These are phyloP conservation scores for Pseudophaeomoniella oleicola DNA, from an alignment of 2,329 filamentous ascomycete genomes.

Conservation along the genomic window DNA sequence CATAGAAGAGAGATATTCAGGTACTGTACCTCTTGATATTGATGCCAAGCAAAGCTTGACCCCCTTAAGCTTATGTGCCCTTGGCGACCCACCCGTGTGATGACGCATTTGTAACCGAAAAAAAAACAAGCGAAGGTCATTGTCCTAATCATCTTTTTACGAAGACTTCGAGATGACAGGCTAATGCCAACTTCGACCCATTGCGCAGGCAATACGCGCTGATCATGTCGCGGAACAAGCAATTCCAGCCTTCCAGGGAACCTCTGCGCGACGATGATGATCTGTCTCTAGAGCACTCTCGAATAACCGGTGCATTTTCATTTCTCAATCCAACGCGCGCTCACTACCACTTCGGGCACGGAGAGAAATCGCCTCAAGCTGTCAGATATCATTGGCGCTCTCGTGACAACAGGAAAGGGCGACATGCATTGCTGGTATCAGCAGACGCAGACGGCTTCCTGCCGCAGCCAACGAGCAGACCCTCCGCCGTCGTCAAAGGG, in stretches of 20 bases:
- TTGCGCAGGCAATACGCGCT: too few species aligned
- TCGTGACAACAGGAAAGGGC: constrained; percentile 33
- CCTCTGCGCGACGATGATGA: constrained; percentile 6
- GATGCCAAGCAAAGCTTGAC: too few species aligned
- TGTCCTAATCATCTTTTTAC: too few species aligned
- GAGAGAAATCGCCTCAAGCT: constrained; percentile 11
- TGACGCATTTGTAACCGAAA: too few species aligned
- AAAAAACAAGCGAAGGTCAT: too few species aligned
- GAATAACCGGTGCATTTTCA: constrained; percentile 23
- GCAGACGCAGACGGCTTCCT: constrained; percentile 11
- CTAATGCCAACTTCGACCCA: too few species aligned
- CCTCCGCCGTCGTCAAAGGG: constrained; percentile 17
- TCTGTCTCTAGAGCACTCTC: constrained; percentile 4
- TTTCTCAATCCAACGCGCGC: constrained; percentile 37
- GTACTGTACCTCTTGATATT: too few species aligned
- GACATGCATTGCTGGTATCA: constrained; percentile 24
- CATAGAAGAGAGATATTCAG: too few species aligned
- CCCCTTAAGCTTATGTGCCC: too few species aligned
- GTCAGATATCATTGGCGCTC: constrained; percentile 25
- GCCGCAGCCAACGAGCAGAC: constrained; percentile 19
- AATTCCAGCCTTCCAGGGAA: constrained; percentile 5
- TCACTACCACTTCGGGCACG: constrained; percentile 12
- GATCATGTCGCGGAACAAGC: constrained; percentile 2
- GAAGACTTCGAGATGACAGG: too few species aligned
- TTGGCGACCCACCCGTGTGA: too few species aligned